Evolutionary conservation across 768 basidiomycete genomes (phyloP), one percentile per base, ranked within the genome.

Genomic region (Strobilomyces echinocephalus): DNA sequence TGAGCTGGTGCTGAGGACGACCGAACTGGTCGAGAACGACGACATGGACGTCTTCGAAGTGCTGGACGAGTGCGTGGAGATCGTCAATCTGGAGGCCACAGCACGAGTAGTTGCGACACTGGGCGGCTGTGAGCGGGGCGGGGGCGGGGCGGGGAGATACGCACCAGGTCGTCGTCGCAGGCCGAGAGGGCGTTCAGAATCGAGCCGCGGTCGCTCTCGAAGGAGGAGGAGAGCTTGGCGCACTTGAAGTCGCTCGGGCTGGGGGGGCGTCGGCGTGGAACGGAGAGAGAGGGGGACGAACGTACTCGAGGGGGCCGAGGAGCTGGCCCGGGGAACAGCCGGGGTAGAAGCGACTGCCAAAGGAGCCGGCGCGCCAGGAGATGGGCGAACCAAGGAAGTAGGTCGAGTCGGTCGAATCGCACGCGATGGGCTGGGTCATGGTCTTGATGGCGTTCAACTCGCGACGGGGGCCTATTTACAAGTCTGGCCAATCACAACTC

Each of bases 41-140:
- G n/a, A n/a, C n/a, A n/a, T n/a, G n/a, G n/a, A n/a, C n/a, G n/a
- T n/a, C n/a, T n/a, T n/a, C n/a, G n/a, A n/a, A n/a, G n/a, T n/a
- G n/a, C n/a, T n/a, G n/a, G n/a, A n/a, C n/a, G n/a, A n/a, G n/a
- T n/a, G n/a, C n/a, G n/a, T n/a, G n/a, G n/a, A n/a, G n/a, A n/a
- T n/a, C n/a, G n/a, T n/a, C n/a, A n/a, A n/a, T n/a, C 45, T 85
- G 79, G 47, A 88, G 73, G 10, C 91, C 92, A 65, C 93, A 97
- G 72, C 94, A 97, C 1, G 84, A 84, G 73, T 93, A 97, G 68
- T 95, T 86, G 58, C 87, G 84, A 69, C 89, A 91, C 83, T 87
- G 54, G 44, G 26, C 54, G 20, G 40, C 7, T n/a, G 20, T 24
- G 20, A 41, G 21, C 21, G 8, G 12, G 40, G 8, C 31, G 5